Conservation (phyloP, 345 rosid species). For the Orychophragmus violaceus region DNA sequence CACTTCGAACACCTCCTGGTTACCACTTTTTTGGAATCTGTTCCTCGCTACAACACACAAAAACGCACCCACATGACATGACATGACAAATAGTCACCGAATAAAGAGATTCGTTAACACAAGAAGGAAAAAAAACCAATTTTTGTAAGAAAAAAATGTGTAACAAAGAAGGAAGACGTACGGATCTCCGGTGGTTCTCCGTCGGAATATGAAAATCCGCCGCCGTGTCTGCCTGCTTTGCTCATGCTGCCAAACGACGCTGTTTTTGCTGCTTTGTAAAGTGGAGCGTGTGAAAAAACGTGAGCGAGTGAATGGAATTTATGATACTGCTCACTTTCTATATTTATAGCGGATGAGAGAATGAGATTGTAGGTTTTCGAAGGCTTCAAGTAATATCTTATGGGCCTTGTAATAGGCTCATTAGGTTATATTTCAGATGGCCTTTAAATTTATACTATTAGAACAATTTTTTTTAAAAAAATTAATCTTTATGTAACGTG, state of each 20-base stretch:
- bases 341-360: neutral
- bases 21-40: constrained; percentile 8
- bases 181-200: neutral
- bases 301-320: neutral
- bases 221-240: neutral
- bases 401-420: neutral
- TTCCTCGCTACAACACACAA: neutral
- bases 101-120: neutral
- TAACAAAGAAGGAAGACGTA: neutral
- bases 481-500: too few species aligned
- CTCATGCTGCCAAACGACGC: neutral
- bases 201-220: neutral
- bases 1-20: neutral
- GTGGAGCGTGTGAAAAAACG: neutral
- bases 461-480: too few species aligned
- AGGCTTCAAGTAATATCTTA: neutral
- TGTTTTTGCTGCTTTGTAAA: neutral
- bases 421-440: neutral
- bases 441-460: too few species aligned
- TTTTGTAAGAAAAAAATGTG: neutral
- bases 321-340: neutral
- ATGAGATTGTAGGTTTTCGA: neutral
- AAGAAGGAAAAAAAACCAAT: neutral
- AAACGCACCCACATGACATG: too few species aligned
- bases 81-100: neutral